Evolutionary conservation across 179 eudicot genomes (phyloP), one percentile per base, ranked within the genome.

Genomic region (Beta corolliflora): DNA sequence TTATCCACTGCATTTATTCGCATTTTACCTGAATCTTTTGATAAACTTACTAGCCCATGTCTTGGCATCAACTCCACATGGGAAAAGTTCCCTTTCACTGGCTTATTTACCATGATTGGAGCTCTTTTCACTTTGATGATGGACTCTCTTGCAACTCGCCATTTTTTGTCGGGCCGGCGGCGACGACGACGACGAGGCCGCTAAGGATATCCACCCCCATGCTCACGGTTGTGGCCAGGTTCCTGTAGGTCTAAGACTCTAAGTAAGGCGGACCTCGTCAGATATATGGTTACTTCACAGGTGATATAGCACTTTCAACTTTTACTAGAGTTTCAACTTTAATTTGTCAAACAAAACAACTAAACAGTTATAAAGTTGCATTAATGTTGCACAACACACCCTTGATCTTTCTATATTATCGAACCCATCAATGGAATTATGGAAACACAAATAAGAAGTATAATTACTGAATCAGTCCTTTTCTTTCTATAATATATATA

Each of bases 1-100:
- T 61, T 92, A 13, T 88, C 91, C 2, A 88, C 94, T 0, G 97
- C 91, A 3, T 91, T 91, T 67, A 83, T 93, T 19, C 97, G 91
- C 81, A 88, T 93, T 10, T 86, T 93, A 21, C 97, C 97, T 0
- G 93, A 90, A 13, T 92, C 93, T 1, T 91, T 91, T 73, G 69
- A 78, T 6, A 84, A 71, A 36, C 70, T 93, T 21, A 85, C 87
- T 0, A 87, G 86, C 60, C 97, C 97, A 0, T 91, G 95, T 73
- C 84, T 93, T 0, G 69, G 73, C 41, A 78, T 75, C 8, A 80
- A 64, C 8, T 83, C 91, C 0, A 18, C 41, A 1, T 89, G 93
- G 92, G 82, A 75, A 7, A 71, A 79, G 3, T 93, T 86, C 46
- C 97, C 97, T 3, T 89, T 88, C 45, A 54, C 89, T 0, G 95